Conservation (phyloP, 306 rosid species). For the Cyclanthera cordifolia region DNA sequence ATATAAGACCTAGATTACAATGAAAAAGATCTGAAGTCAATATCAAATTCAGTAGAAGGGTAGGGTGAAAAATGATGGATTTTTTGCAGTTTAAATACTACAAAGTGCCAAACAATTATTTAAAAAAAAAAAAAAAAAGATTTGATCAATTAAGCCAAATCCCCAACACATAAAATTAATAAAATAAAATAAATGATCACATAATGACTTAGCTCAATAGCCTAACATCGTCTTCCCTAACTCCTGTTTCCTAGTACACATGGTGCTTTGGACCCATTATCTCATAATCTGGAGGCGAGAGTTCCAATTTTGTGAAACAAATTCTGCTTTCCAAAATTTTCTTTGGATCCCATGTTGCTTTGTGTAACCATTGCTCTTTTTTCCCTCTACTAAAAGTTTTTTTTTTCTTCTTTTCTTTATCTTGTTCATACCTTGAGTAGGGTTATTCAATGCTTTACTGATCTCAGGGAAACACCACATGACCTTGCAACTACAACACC, state of each 20-base stretch:
- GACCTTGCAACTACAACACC: background rate
- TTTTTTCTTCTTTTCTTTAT: background rate
- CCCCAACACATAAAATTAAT: background rate
- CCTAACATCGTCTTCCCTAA: background rate
- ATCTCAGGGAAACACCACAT: background rate
- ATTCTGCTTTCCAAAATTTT: background rate
- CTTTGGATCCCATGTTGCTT: background rate
- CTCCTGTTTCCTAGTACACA: background rate
- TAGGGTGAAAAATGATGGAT: background rate
- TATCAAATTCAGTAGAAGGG: background rate
- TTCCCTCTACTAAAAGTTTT: background rate
- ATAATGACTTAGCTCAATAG: background rate
- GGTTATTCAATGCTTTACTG: background rate
- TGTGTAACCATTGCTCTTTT: background rate
- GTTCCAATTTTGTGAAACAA: background rate
- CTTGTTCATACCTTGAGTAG: background rate
- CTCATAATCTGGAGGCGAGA: background rate
- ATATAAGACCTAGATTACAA: conserved; percentile 50
- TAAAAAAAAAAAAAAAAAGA: background rate
- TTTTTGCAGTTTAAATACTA: background rate
- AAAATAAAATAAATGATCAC: background rate
- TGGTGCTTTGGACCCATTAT: background rate
- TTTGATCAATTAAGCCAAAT: background rate
- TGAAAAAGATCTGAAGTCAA: conserved; percentile 16
- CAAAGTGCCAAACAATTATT: background rate